phyloP scores from a whole-genome alignment of 306 rosid species.

The Rubus idaeus region DNA sequence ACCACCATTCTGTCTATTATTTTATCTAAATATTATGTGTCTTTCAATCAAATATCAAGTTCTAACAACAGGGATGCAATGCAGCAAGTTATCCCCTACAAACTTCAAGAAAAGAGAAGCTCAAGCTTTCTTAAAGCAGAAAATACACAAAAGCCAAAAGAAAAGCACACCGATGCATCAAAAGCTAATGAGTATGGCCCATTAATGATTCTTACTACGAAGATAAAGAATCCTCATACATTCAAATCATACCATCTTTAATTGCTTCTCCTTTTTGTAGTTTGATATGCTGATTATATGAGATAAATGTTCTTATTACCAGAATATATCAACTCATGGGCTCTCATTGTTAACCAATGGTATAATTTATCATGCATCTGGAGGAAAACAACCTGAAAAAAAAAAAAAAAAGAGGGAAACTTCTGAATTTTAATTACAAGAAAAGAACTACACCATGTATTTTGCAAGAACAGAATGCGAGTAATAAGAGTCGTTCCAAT shows the following conservation, averaged over 20 bases:
- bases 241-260: slow-evolving; percentile 4
- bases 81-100: slow-evolving; percentile 24
- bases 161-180: slow-evolving; percentile 17
- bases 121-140: slow-evolving; percentile 11
- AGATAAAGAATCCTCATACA: background rate
- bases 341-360: background rate
- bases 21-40: background rate
- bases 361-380: background rate
- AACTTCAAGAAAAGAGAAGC: slow-evolving; percentile 3
- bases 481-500: slow-evolving; percentile 32
- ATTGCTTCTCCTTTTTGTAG: slow-evolving; percentile 1
- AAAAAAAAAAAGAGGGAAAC: background rate
- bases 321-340: background rate
- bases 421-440: slow-evolving; percentile 32
- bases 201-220: slow-evolving; percentile 19
- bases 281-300: slow-evolving; percentile 2
- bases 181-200: slow-evolving; percentile 43
- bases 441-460: slow-evolving; percentile 34
- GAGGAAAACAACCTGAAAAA: background rate
- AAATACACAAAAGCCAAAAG: slow-evolving; percentile 12
- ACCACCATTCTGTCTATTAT: slow-evolving; percentile 4
- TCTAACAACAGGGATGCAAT: slow-evolving; percentile 13
- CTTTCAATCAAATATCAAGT: background rate
- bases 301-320: slow-evolving; percentile 1
- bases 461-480: slow-evolving; percentile 32